Base-by-base conservation (phyloP, 768 basidiomycete genomes). In the Lyophyllum decastes region DNA sequence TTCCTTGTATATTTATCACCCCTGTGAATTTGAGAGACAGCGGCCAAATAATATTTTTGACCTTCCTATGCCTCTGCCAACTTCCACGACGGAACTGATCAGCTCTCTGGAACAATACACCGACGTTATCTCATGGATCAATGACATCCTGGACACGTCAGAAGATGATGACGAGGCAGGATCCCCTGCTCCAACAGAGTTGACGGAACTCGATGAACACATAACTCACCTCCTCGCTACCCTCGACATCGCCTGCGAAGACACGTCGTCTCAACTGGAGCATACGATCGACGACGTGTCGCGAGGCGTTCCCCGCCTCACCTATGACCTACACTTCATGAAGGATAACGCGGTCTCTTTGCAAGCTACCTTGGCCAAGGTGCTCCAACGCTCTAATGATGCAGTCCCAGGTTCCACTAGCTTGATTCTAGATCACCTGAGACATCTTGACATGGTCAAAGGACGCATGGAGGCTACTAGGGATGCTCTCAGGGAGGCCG, bases 301-400 rank as follows among this genome's bases (percentile, higher is more conserved):
- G 2, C 85, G 95, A 49, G 85, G 88, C 4, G 88, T 98, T 21
- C 94, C 97, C 12, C 85, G 97, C 38, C 81, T 99, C 46, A 87
- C 92, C 1, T 98, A 97, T 70, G 97, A 98, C 73, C 80, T 99
- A 34, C 95, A 98, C 69, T 97, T 97, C 76, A 95, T 98, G 87
- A 89, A 92, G 43, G 96, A 98, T 65, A 87, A 89, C 30, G 95
- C 95, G 0, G 73, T 90, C 17, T 82, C 90, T 2, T 80, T 98
- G 22, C 89, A 91, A 59, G 76, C 75, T 26, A 76, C 85, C 9
- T 77, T 99, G 21, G 75, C 81, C 26, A 79, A 79, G 30, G 85
- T 94, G 17, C 82, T 88, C 54, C 72, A 76, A 27, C 79, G 79
- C 47, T 82, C 86, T 4, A 74, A 72, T 25, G 74, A 77, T 27